phyloP scores from a whole-genome alignment of 2,329 filamentous ascomycete species.

The Botrytis aclada region DNA sequence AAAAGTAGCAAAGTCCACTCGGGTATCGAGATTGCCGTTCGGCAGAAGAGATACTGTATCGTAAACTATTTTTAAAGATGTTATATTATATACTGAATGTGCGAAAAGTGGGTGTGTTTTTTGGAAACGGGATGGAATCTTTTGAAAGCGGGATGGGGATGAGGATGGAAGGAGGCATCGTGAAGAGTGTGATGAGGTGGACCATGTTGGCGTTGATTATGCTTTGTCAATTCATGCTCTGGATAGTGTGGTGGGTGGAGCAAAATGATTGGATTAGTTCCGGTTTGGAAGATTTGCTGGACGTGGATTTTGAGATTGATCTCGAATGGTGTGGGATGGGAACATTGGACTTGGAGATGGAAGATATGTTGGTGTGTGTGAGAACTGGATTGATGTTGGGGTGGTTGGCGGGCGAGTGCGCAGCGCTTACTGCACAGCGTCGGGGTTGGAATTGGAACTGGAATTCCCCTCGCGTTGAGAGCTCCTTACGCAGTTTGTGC shows the following conservation, averaged over 20 bases:
- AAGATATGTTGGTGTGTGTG: conserved; percentile 5
- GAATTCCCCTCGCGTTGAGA: not conserved
- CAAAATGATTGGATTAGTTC: not conserved
- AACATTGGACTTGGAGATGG: not conserved
- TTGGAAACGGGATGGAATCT: not conserved
- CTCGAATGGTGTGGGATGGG: conserved; percentile 5
- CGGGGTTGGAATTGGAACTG: not conserved
- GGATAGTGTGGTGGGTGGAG: conserved; percentile 13
- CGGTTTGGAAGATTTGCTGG: not conserved
- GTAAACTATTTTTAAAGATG: not conserved
- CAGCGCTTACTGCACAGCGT: not conserved
- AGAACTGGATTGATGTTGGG: conserved; percentile 9
- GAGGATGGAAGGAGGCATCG: not conserved
- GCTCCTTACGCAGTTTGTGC: not conserved
- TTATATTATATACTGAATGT: conserved; percentile 18
- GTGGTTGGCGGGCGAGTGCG: conserved; percentile 11
- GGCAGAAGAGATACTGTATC: conserved; percentile 16
- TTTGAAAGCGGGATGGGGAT: conserved; percentile 3
- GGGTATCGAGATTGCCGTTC: conserved; percentile 9
- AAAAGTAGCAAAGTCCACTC: not conserved
- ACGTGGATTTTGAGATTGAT: not conserved
- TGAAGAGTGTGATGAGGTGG: conserved; percentile 10
- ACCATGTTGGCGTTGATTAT: conserved; percentile 11
- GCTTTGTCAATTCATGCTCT: conserved; percentile 16
- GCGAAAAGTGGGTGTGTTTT: conserved; percentile 8